These are phyloP conservation scores for Turnera subulata DNA, from an alignment of 345 rosid genomes.

Conservation along the genomic window DNA sequence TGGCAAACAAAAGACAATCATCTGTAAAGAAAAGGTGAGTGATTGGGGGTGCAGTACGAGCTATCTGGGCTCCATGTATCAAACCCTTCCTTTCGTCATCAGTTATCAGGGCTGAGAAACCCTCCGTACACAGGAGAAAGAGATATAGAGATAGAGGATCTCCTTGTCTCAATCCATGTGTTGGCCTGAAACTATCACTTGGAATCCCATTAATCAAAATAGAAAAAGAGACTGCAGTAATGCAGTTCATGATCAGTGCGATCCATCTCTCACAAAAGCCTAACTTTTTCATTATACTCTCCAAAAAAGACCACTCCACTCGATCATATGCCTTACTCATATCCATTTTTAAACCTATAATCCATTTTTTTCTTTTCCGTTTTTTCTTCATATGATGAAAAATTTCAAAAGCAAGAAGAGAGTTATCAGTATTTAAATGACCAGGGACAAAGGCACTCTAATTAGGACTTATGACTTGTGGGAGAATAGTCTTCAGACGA, in stretches of 20 bases:
- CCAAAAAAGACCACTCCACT: too few species aligned
- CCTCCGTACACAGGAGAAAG: not conserved
- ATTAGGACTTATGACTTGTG: not conserved
- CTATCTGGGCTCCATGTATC: not conserved
- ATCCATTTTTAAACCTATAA: not conserved
- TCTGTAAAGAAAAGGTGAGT: not conserved
- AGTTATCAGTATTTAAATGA: too few species aligned
- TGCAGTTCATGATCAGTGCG: too few species aligned
- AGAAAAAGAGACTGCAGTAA: too few species aligned
- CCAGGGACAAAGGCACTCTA: too few species aligned
- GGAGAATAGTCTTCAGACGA: not conserved
- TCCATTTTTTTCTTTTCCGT: not conserved
- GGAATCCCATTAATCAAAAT: too few species aligned
- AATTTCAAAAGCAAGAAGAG: not conserved
- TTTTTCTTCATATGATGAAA: not conserved
- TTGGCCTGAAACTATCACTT: too few species aligned
- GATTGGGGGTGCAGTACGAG: not conserved
- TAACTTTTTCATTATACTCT: too few species aligned
- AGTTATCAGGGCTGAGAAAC: not conserved
- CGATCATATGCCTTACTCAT: too few species aligned
- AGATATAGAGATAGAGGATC: not conserved
- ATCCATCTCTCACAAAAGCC: too few species aligned
- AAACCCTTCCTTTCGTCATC: not conserved
- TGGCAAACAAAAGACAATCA: not conserved
- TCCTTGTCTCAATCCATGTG: not conserved